Evolutionary conservation across 2,329 filamentous ascomycete species (phyloP), one percentile per base, ranked within the genome.

Genomic region (Elsinoe australis): DNA sequence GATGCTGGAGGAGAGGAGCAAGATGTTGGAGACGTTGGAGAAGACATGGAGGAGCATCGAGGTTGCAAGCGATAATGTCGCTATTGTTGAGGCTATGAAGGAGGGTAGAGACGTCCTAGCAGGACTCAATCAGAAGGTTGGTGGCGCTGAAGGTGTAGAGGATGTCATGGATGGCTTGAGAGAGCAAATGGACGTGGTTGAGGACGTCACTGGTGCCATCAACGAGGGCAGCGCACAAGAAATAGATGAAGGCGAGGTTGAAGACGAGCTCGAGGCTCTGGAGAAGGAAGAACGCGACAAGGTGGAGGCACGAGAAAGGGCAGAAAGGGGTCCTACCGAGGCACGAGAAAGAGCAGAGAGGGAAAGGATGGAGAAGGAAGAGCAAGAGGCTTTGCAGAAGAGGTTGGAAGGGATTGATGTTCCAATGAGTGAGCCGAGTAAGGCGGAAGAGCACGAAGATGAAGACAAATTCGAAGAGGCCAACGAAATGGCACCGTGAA

Each of bases 261-360:
- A 95, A 56, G 85, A 90, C 52, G 90, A 95, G 68, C 74, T 96
- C 38, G 83, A 85, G 55, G 81, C 74, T 3, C 70, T 98, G 68
- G 81, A 89, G 66, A 70, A 62, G 26, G 64, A 55, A 2, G 61
- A 63, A 52, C 58, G 53, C 47, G 60, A 59, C 52, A 62, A 84
- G 63, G 64, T 61, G 7, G 87, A 94, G 62, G 72, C 59, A 21
- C 85, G 84, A 63, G 78, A 95, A 55, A 85, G 90, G 61, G 72
- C 94, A 69, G 78, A 83, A 51, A 58, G 53, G 49, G 59, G 59
- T 53, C 59, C 83, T 62, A 64, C 61, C 9, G 87, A 94, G 62
- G 72, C 59, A 19, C 85, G 85, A 63, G 78, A 95, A 55, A 85
- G 90, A 61, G 72, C 94, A 69, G 78, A 84, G 60, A 69, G 71